Base-by-base conservation (phyloP, 352 stramenopile genomes). In the Aphanomyces euteiches region DNA sequence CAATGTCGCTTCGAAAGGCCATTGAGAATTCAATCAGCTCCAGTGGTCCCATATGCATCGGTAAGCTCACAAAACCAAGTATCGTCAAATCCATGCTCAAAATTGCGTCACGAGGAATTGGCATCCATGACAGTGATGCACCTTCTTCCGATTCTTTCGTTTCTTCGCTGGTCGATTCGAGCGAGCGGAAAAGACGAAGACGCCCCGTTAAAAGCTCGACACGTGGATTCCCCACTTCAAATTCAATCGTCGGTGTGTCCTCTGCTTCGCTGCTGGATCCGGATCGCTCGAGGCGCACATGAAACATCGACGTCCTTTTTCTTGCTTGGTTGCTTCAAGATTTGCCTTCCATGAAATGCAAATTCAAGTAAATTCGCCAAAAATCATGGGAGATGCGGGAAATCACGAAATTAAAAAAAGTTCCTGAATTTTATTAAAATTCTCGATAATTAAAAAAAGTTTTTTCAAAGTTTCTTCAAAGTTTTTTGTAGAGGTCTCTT, bases 1-100 rank as follows among this genome's bases (percentile, higher is more conserved):
- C 75, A 34, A 94, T 91, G 60, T 92, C 79, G 28, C 78, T 67
- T 54, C 84, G 83, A 73, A 91, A 94, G 50, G 82, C 77, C 19
- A 84, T 78, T 61, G 91, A 78, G 59, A 95, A 94, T 67, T 94
- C 86, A 28, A 95, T 78, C 69, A 95, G 79, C 72, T 94, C 88
- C 7, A 95, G 81, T 0, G 86, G 85, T 19, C 86, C 87, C 84
- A 95, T 93, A 72, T 95, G 88, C 39, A 79, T 82, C 34, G 88
- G 88, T 43, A 95, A 83, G 4, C 85, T 92, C 56, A 94, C 86
- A 37, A 94, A 80, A 43, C 88, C 93, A 37, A 95, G 74, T 56
- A 95, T 73, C 38, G 83, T 85, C 40, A 70, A 17, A 56, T 70
- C 47, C 50, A 70, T 39, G 36, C 28, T 12, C n/a, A 70, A 34